Conservation (phyloP, 805 yeast species). For the Zygosaccharomyces bailii region DNA sequence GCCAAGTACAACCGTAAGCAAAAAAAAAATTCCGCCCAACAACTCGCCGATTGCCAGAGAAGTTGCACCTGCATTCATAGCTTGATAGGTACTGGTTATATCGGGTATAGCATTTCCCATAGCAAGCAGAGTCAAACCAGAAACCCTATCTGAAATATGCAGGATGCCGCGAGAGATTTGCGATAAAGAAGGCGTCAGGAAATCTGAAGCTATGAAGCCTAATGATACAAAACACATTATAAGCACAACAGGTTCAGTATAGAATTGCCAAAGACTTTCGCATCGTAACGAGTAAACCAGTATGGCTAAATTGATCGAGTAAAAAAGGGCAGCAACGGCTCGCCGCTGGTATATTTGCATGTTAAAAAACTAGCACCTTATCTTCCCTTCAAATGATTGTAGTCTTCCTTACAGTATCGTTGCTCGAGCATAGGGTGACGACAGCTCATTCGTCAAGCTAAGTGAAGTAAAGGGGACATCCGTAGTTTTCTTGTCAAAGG, state of each 20-base stretch:
- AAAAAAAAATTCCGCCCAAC: constrained; percentile 85
- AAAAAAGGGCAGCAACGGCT: constrained; percentile 13
- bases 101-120: constrained; percentile 94
- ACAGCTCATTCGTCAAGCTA: neutral
- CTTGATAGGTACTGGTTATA: constrained; percentile 76
- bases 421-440: neutral
- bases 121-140: constrained; percentile 85
- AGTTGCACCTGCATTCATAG: constrained; percentile 67
- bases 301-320: constrained; percentile 9
- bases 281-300: constrained; percentile 7
- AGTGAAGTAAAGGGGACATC: too few relatives aligned
- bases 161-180: constrained; percentile 55
- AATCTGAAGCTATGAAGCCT: constrained; percentile 80
- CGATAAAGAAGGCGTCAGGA: constrained; percentile 72
- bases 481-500: too few relatives aligned
- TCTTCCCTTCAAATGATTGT: neutral
- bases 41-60: constrained; percentile 85
- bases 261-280: constrained; percentile 11
- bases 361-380: neutral
- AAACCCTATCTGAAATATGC: constrained; percentile 66
- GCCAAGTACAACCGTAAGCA: constrained; percentile 77
- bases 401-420: neutral
- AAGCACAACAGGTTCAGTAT: constrained; percentile 23
- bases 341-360: constrained; percentile 13
- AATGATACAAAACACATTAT: constrained; percentile 54